Base-by-base conservation (phyloP, 352 stramenopile species). In the Peronospora belbahrii region DNA sequence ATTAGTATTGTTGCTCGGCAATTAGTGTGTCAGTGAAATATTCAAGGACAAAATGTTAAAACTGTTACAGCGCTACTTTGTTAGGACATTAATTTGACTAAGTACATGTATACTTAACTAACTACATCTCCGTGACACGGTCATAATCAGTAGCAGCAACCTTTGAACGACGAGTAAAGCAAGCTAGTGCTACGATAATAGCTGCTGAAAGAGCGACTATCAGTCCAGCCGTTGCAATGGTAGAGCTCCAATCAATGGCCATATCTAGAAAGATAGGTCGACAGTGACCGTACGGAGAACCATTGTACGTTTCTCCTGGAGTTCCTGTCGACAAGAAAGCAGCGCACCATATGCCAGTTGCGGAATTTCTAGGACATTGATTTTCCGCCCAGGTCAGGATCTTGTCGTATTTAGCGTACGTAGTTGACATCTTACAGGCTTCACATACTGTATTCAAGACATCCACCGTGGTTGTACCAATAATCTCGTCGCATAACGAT, bases 241-340 rank as follows among this genome's bases (percentile, higher is more conserved):
- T 74, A n/a, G 39, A 59, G 32, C 69, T 68, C 79, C 79, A 90
- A 54, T 75, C 70, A 23, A 73, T 70, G 7, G 71, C 76, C 20
- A 88, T 52, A 39, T 77, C 59, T 6, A 91, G 42, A 53, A 91
- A 89, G 34, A 65, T 71, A 6, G 32, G 52, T 46, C 80, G 80
- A 50, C 80, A 91, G 42, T 88, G 60, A 30, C 73, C 70, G 53
- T 88, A 91, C 14, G 80, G 80, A 14, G 80, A 83, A 38, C 79
- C 77, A 4, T 67, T 56, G 51, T 77, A 87, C 4, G 83, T 55
- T 6, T 62, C 62, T 17, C 69, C 70, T 24, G 49, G 35, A 25
- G 63, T 72, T 25, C 68, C 62, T 2, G 43, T 73, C 10, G 72
- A 42, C 13, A 89, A 48, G 42, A 78, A 84, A n/a, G 44, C 32